These are phyloP conservation scores for Phtheirospermum japonicum DNA, from an alignment of 257 asterid species.

Conservation along the genomic window DNA sequence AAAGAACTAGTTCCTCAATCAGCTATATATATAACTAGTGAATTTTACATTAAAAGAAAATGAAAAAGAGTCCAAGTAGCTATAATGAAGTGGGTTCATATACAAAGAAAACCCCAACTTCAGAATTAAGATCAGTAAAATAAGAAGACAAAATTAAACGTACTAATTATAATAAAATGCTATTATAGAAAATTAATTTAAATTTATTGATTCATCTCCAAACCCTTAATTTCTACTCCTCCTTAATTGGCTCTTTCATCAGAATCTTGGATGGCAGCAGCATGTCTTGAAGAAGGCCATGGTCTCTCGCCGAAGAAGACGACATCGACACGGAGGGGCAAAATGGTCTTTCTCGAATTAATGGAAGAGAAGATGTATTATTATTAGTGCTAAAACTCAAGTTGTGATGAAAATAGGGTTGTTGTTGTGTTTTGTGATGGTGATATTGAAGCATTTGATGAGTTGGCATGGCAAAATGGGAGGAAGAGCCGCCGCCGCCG, in stretches of 20 bases:
- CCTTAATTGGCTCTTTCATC: slow-evolving; percentile 43
- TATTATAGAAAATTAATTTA: slow-evolving; percentile 18
- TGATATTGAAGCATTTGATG: slow-evolving; percentile 30
- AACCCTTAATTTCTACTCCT: slow-evolving; percentile 38
- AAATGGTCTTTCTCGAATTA: slow-evolving; percentile 35
- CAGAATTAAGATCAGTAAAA: slow-evolving; percentile 23
- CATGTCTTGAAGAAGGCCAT: slow-evolving; percentile 90
- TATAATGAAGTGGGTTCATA: slow-evolving; percentile 37
- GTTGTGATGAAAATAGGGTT: slow-evolving; percentile 38
- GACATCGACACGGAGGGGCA: slow-evolving; percentile 34
- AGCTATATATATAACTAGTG: slow-evolving; percentile 17
- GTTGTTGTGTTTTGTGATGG: slow-evolving; percentile 30
- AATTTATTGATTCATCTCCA: not conserved
- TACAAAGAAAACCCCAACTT: slow-evolving; percentile 34
- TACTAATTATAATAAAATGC: slow-evolving; percentile 2
- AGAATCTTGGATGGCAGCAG: slow-evolving; percentile 59
- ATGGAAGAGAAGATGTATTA: slow-evolving; percentile 21
- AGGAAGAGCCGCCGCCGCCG: slow-evolving; percentile 21
- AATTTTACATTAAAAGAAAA: slow-evolving; percentile 18
- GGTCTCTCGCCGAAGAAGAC: slow-evolving; percentile 46
- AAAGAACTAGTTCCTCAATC: too few species aligned
- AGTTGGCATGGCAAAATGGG: slow-evolving; percentile 32
- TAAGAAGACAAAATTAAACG: slow-evolving; percentile 17
- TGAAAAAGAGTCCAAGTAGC: not conserved
- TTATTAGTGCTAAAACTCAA: slow-evolving; percentile 29